Conservation (phyloP, 768 basidiomycete genomes). For the Lactarius tabidus region DNA sequence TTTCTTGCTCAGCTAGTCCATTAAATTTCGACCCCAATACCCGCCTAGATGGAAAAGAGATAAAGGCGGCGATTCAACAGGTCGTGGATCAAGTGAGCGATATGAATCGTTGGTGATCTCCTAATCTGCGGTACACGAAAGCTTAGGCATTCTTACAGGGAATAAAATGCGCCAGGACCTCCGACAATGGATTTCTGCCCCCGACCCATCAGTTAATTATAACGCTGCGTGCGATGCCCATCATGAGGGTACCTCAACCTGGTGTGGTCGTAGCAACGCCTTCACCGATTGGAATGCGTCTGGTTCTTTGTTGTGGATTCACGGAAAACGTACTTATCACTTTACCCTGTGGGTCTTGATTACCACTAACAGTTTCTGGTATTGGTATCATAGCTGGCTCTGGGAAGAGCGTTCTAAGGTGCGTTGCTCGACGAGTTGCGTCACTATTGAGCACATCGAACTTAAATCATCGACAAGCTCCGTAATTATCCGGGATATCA, state of each 20-base stretch:
- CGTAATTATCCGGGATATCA: background rate
- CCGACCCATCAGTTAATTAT: background rate
- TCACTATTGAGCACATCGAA: too few relatives aligned
- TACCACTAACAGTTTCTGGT: background rate
- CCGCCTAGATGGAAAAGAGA: background rate
- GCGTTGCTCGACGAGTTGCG: background rate
- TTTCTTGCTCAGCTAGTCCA: background rate
- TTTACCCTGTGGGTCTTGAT: background rate
- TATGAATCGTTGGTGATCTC: background rate
- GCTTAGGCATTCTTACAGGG: too few relatives aligned
- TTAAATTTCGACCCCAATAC: background rate
- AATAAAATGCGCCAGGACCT: background rate
- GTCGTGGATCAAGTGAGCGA: background rate
- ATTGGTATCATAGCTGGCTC: too few relatives aligned
- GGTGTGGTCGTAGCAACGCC: background rate
- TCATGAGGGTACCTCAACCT: background rate
- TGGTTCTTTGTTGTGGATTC: background rate
- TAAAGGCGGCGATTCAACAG: too few relatives aligned
- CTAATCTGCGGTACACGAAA: background rate
- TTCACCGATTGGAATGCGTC: background rate
- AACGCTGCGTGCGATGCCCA: background rate
- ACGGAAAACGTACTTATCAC: background rate
- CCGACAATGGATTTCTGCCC: background rate
- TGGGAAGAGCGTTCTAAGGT: background rate
- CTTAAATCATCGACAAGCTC: background rate